Evolutionary conservation across 2,329 filamentous ascomycete species (phyloP), one percentile per base, ranked within the genome.

Genomic region (Cladophialophora carrionii): DNA sequence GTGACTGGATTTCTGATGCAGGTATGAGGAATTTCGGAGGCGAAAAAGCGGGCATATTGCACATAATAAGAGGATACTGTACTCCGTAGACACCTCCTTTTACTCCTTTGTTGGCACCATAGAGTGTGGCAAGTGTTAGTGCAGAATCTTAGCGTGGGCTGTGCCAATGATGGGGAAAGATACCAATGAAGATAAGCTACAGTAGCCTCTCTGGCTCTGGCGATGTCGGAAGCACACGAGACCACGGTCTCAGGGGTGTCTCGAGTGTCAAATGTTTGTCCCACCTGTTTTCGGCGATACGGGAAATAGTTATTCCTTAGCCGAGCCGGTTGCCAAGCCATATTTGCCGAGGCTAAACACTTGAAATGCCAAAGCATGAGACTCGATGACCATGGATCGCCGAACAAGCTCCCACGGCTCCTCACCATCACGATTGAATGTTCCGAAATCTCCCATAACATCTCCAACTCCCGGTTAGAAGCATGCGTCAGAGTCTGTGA

Each of bases 381-480:
- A 51, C 12, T 32, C 29, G 29, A 31, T 60, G 43, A 60, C 32
- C 22, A n/a, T 26, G n/a, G 46, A 60, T 60, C 57, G 57, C 57
- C 46, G 57, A 52, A 41, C 31, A 22, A 43, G 41, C 10, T 29
- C 26, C 26, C 26, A 29, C 26, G 26, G 26, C 26, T 59, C 57
- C 20, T 49, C 29, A 14, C 37, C 37, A 51, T 59, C 52, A 20
- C 41, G 7, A 22, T 37, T 59, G 12, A 51, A 31, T 53, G 24
- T 61, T 62, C 60, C 60, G 60, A 66, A 49, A 29, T 60, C 51
- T 41, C 54, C 64, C 64, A 59, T 63, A 41, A 22, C 20, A 31
- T 59, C 48, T 51, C 60, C 64, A 59, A 62, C 60, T 60, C 41
- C 51, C 26, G 53, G 7, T 57, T 43, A 17, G 57, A 41, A 52